Evolutionary conservation across 257 asterid genomes (phyloP), one percentile per base, ranked within the genome.

Genomic region (Eustoma russellianum): DNA sequence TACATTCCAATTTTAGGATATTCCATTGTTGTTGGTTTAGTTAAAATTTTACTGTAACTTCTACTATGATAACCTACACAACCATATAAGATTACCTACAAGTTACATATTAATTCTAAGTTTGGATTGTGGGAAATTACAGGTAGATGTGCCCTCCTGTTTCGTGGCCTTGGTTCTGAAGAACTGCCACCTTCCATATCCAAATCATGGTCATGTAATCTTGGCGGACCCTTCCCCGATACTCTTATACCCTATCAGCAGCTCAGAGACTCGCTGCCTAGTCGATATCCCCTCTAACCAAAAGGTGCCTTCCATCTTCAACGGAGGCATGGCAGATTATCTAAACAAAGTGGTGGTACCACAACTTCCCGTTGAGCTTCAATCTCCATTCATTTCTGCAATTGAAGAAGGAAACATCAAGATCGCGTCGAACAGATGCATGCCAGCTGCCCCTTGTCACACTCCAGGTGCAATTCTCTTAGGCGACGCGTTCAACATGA

Each of bases 81-180:
- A 3, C 3, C 1, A 0, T 24, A 24, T 2, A 24, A 24, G 30
- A 24, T 0, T 24, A 19, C 28, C 30, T 24, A 24, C 30, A 24
- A 24, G n/a, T n/a, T n/a, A n/a, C n/a, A n/a, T 19, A 19, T 19
- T 24, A 24, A 4, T 24, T 24, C 30, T 24, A 24, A 24, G 2
- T 24, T 24, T 24, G 30, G 28, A 24, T 24, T 24, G 30, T 24
- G 2, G 3, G 3, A 24, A 24, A 24, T 24, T 24, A 15, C 64
- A 65, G 70, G 70, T 65, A 33, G 70, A 65, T 52, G 50, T 65
- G 9, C 70, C 70, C 4, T 65, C 70, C 17, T 65, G 64, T 17
- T 65, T 65, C 14, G 64, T 65, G 13, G 70, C 70, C 11, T 43
- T 65, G 53, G 6, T 65, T 15, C 55, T 65, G 9, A 65, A 65